Evolutionary conservation across 192 early-diverging fungal genomes (phyloP).

Genomic region (Backusella macrospora): DNA sequence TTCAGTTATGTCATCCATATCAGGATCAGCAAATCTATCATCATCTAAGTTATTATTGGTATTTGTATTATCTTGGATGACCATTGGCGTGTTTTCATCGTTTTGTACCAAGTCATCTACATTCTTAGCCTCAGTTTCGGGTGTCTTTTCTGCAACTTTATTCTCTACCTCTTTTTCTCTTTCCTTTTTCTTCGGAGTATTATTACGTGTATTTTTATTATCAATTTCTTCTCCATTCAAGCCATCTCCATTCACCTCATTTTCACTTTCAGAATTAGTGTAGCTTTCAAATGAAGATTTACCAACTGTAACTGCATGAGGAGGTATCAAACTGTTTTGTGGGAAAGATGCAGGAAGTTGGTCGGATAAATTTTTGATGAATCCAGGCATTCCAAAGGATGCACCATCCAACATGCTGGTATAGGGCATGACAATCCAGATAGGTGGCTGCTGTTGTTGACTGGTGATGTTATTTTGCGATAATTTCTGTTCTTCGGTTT

Average conservation of each 20-base stretch:
- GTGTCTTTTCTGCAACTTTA: neutral
- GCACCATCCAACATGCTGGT: constrained; percentile 11
- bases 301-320: neutral
- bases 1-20: neutral
- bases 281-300: neutral
- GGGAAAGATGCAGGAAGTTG: neutral
- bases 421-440: constrained; percentile 25
- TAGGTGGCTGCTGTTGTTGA: constrained; percentile 2
- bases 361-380: neutral
- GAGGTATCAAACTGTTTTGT: neutral
- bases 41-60: neutral
- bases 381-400: neutral
- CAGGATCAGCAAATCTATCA: constrained; percentile 18
- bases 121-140: neutral
- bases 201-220: neutral
- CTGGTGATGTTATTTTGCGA: neutral
- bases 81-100: too few relatives aligned
- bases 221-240: neutral
- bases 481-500: neutral
- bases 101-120: neutral
- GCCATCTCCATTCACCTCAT: neutral
- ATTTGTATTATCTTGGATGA: neutral
- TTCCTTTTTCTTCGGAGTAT: neutral
- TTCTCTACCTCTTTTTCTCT: neutral
- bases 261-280: neutral